A percentile compares a stretch with the other conserved stretches of the same genome.
Evolutionary conservation across 306 rosid genomes (phyloP).

Genomic region (Datisca glomerata): DNA sequence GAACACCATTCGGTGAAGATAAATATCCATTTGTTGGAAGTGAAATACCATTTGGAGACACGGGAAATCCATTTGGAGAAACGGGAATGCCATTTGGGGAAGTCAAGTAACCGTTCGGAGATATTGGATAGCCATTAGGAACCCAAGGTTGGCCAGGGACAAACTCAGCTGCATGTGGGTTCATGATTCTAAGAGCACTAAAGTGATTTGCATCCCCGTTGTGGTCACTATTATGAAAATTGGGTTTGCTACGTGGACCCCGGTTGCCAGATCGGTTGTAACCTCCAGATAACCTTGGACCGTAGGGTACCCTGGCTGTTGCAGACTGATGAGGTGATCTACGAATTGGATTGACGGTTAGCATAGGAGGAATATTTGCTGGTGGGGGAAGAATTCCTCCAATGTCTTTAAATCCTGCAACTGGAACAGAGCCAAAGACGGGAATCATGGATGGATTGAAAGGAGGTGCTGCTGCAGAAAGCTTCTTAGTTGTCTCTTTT

Average conservation of each 20-base stretch:
- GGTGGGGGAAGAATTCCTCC: conserved; percentile 95
- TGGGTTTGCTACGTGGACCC: conserved; percentile 54
- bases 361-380: conserved; percentile 76
- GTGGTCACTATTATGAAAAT: conserved; percentile 41
- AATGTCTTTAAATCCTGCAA: conserved; percentile 66
- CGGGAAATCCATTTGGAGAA: conserved; percentile 40
- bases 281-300: conserved; percentile 90
- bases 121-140: conserved; percentile 59
- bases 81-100: conserved; percentile 41
- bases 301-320: conserved; percentile 89
- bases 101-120: conserved; percentile 53
- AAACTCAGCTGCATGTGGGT: conserved; percentile 92
- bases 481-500: conserved; percentile 84
- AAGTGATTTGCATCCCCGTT: conserved; percentile 55
- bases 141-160: conserved; percentile 82
- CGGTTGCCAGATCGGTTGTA: conserved; percentile 73
- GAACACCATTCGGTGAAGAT: conserved; percentile 29
- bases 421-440: conserved; percentile 67
- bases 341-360: conserved; percentile 60
- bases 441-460: conserved; percentile 82
- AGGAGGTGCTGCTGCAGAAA: conserved; percentile 96
- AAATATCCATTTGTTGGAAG: conserved; percentile 47
- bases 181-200: conserved; percentile 76
- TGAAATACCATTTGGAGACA: conserved; percentile 45
- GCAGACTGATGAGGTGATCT: conserved; percentile 97